Conservation (phyloP, 768 basidiomycete genomes). For the Rhodotorula paludigena region DNA sequence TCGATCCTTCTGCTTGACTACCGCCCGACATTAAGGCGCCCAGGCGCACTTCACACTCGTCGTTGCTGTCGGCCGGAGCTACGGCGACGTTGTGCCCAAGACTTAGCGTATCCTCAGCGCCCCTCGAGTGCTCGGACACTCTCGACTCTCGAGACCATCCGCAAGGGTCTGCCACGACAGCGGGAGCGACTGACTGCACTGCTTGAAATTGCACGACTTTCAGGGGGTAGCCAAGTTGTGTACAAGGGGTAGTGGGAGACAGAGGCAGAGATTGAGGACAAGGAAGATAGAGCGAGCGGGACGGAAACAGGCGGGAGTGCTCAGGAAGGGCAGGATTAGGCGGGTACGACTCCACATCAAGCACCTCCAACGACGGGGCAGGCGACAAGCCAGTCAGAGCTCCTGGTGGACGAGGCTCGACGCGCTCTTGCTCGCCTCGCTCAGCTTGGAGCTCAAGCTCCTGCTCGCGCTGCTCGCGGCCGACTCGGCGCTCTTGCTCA, state of each 20-base stretch:
- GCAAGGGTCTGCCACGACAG: neutral
- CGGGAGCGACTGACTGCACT: neutral
- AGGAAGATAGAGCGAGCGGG: neutral
- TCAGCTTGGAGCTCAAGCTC: neutral
- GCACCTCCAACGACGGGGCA: neutral
- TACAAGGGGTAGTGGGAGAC: neutral
- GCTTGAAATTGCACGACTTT: no score
- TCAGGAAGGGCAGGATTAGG: no score
- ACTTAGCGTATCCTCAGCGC: no score
- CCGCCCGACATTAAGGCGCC: no score
- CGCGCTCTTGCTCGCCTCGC: constrained; percentile 13
- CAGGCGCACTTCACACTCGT: no score
- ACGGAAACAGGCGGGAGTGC: no score
- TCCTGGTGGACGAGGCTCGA: constrained; percentile 14
- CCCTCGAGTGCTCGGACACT: no score
- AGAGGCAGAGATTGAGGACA: neutral
- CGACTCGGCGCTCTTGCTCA: neutral
- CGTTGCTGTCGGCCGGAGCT: no score
- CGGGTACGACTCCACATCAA: no score
- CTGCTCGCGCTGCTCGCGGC: neutral
- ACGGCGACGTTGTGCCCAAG: no score
- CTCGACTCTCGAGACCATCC: no score
- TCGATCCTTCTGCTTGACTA: no score
- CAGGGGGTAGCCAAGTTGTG: neutral
- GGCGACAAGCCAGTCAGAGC: constrained; percentile 26